Evolutionary conservation across 2,329 filamentous ascomycete species (phyloP).

Genomic region (Anthostomella pinea): DNA sequence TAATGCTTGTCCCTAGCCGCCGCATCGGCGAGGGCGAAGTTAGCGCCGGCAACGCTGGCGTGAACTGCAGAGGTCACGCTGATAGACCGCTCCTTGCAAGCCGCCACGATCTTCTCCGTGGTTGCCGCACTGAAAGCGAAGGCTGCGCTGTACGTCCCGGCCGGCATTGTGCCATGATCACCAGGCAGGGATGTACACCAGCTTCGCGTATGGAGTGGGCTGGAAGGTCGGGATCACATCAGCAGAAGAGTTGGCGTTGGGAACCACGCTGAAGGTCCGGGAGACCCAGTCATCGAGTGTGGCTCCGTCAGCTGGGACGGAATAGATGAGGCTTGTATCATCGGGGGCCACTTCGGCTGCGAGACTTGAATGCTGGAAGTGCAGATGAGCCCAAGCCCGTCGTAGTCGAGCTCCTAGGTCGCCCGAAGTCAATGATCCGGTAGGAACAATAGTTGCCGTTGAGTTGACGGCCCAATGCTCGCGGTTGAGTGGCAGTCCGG

Average conservation of each 20-base stretch:
- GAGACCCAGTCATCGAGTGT: conserved; percentile 20
- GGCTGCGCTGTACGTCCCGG: conserved; percentile 16
- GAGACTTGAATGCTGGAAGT: conserved; percentile 21
- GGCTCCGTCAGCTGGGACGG: conserved; percentile 13
- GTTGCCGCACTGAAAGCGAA: conserved; percentile 14
- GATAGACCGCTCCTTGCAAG: conserved; percentile 18
- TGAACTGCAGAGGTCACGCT: conserved; percentile 31
- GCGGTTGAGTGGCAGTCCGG: conserved; percentile 23
- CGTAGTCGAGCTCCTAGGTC: conserved; percentile 18
- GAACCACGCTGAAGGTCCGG: conserved; percentile 17
- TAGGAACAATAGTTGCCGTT: conserved; percentile 21
- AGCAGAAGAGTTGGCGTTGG: conserved; percentile 13
- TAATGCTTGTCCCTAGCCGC: conserved; percentile 22
- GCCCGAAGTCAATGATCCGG: conserved; percentile 11
- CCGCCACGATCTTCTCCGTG: conserved; percentile 18
- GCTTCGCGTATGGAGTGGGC: conserved; percentile 18
- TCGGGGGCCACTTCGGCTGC: conserved; percentile 16
- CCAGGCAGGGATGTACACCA: conserved; percentile 22
- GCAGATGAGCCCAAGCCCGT: conserved; percentile 16
- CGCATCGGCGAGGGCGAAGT: conserved; percentile 22
- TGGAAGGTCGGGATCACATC: conserved; percentile 20
- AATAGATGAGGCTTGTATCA: conserved; percentile 13
- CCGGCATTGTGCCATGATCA: conserved; percentile 16
- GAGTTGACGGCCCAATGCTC: conserved; percentile 33
- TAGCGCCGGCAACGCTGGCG: conserved; percentile 29